Conservation (phyloP, 2,329 filamentous ascomycete genomes). For the Leptosphaerulina australis region DNA sequence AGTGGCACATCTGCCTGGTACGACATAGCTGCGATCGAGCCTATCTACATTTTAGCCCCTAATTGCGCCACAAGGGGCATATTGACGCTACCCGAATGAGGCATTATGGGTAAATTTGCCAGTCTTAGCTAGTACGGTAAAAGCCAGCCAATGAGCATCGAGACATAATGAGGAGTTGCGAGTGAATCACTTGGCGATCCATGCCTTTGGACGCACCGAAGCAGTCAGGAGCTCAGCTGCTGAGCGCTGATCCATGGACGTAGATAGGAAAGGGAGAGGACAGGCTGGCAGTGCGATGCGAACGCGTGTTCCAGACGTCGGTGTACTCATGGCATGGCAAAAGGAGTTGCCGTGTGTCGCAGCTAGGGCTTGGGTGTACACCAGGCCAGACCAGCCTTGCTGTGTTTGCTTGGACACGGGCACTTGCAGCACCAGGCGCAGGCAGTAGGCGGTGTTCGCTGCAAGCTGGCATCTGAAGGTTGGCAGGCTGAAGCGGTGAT, state of each 20-base stretch:
- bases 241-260: constrained; percentile 12
- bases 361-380: constrained; percentile 19
- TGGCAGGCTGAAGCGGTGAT: constrained; percentile 11
- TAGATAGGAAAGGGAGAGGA: constrained; percentile 16
- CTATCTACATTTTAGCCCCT: constrained; percentile 19
- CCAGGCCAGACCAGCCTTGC: constrained; percentile 22
- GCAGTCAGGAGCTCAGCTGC: constrained; percentile 21
- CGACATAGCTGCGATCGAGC: constrained; percentile 24
- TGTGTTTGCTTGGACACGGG: constrained; percentile 17
- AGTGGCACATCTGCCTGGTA: constrained; percentile 30
- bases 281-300: constrained; percentile 22
- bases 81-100: constrained; percentile 11
- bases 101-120: constrained; percentile 18
- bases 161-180: constrained; percentile 16
- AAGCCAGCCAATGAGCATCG: constrained; percentile 19
- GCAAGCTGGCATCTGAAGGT: constrained; percentile 14
- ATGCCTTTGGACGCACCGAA: constrained; percentile 10
- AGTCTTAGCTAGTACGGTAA: constrained; percentile 6
- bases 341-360: constrained; percentile 37
- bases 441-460: constrained; percentile 25
- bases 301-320: constrained; percentile 21
- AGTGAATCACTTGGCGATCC: constrained; percentile 23
- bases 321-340: constrained; percentile 17
- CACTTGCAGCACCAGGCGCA: constrained; percentile 29
- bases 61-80: constrained; percentile 25